A percentile compares a stretch with the other conserved stretches of the same genome.
These are phyloP conservation scores for Hygrocybe punicea DNA, from an alignment of 768 basidiomycete species.

Conservation along the genomic window DNA sequence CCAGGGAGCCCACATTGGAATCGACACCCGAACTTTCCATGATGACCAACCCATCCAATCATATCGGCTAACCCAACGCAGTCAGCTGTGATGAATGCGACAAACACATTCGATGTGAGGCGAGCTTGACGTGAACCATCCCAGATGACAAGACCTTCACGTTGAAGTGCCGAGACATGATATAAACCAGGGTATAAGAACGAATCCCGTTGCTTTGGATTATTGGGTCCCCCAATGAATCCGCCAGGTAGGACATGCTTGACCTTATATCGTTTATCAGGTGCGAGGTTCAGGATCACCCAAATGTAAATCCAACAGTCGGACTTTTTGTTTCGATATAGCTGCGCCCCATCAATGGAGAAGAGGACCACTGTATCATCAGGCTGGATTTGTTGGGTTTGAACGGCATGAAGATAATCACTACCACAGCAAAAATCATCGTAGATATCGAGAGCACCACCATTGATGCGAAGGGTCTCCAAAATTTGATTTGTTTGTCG, in stretches of 20 bases:
- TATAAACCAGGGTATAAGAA: slow-evolving; percentile 36
- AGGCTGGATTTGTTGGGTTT: slow-evolving; percentile 16
- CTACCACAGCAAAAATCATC: slow-evolving; percentile 29
- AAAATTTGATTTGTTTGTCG: slow-evolving; percentile 10
- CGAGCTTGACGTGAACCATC: slow-evolving; percentile 19
- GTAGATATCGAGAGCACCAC: slow-evolving; percentile 13
- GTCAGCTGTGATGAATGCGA: slow-evolving; percentile 33
- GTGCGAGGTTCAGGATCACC: slow-evolving; percentile 32
- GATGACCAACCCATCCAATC: slow-evolving; percentile 37
- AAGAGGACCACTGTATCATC: slow-evolving; percentile 36
- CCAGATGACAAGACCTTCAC: slow-evolving; percentile 33
- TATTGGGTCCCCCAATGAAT: slow-evolving; percentile 28
- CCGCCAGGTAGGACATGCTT: slow-evolving; percentile 23
- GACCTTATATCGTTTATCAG: slow-evolving; percentile 23
- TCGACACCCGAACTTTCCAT: slow-evolving; percentile 35
- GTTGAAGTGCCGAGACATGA: too few species aligned
- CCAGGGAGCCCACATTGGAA: slow-evolving; percentile 30
- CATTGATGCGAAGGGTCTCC: slow-evolving; percentile 3
- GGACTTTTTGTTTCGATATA: slow-evolving; percentile 40
- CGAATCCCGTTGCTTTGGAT: slow-evolving; percentile 32
- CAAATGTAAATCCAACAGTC: slow-evolving; percentile 33
- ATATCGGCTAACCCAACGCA: slow-evolving; percentile 32
- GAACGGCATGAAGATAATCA: slow-evolving; percentile 22
- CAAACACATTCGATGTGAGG: slow-evolving; percentile 17
- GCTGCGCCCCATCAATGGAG: slow-evolving; percentile 42